Evolutionary conservation across 176 grass and related monocot genomes (phyloP).

Genomic region (Canna indica): DNA sequence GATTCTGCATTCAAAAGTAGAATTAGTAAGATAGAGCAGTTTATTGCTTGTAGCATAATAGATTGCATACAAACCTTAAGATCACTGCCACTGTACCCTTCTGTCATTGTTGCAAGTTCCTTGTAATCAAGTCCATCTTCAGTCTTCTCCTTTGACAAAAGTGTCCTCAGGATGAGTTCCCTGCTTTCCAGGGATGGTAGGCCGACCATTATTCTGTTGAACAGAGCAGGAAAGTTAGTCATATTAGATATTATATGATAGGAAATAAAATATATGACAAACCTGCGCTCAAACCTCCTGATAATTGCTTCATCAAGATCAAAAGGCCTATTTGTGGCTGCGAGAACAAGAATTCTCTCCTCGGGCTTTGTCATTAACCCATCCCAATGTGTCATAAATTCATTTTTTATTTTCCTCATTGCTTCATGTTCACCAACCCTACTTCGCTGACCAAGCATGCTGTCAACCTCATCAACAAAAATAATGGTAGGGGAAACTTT

Average conservation of each 20-base stretch:
- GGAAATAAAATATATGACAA: background rate
- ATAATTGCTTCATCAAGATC: conserved; percentile 19
- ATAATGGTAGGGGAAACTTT: conserved; percentile 12
- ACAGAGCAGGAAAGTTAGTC: background rate
- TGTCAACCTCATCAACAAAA: conserved; percentile 13
- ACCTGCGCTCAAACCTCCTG: conserved; percentile 14
- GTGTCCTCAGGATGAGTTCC: conserved; percentile 64
- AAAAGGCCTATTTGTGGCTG: conserved; percentile 12
- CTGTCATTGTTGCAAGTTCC: conserved; percentile 75
- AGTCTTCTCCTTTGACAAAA: conserved; percentile 78
- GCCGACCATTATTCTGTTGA: conserved; percentile 86
- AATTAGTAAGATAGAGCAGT: background rate
- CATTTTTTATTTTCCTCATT: conserved; percentile 11
- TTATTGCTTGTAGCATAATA: background rate
- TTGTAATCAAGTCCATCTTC: conserved; percentile 55
- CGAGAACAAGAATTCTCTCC: conserved; percentile 14
- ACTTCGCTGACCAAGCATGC: conserved; percentile 9
- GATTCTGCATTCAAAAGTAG: background rate
- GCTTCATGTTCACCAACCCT: conserved; percentile 14
- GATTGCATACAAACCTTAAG: background rate
- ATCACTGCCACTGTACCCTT: conserved; percentile 80
- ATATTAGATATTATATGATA: background rate
- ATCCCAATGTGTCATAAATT: conserved; percentile 16
- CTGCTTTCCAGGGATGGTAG: conserved; percentile 80
- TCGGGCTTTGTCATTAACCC: background rate